A percentile compares a stretch with the other conserved stretches of the same genome.
Conservation (phyloP, 768 basidiomycete species). For the Phaffia australis region DNA sequence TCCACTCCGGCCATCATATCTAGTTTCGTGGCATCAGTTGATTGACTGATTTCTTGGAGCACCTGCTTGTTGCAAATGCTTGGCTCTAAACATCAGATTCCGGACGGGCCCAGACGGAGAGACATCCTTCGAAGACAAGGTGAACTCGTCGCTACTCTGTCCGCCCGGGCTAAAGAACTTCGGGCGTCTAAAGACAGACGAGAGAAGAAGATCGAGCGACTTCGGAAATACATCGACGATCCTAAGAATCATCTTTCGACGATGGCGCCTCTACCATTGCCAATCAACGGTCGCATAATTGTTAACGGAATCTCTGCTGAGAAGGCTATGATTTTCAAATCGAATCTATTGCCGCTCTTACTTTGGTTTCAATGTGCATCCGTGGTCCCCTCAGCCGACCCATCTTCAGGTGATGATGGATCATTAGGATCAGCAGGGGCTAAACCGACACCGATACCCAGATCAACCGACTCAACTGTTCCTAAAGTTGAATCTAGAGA, state of each 20-base stretch:
- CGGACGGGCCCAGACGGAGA: conserved; percentile 64
- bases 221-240: conserved; percentile 73
- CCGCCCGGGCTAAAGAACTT: conserved; percentile 73
- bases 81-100: conserved; percentile 26
- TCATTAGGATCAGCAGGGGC: background rate
- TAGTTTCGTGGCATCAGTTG: background rate
- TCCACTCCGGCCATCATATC: background rate
- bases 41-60: background rate
- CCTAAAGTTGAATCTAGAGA: too few relatives aligned
- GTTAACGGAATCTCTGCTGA: conserved; percentile 81
- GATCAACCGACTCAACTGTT: background rate
- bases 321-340: conserved; percentile 93
- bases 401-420: background rate
- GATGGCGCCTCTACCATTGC: conserved; percentile 65
- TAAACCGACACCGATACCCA: background rate
- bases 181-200: conserved; percentile 82
- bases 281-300: conserved; percentile 75
- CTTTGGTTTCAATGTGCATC: conserved; percentile 59
- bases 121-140: conserved; percentile 87
- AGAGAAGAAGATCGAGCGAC: conserved; percentile 94
- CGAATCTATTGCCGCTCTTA: conserved; percentile 82
- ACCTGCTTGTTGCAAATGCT: too few relatives aligned
- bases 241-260: conserved; percentile 70
- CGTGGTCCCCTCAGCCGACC: background rate
- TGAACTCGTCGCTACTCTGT: conserved; percentile 73